A percentile compares a stretch with the other conserved stretches of the same genome.
Evolutionary conservation across 2,329 filamentous ascomycete species (phyloP).

Genomic region (Septoria linicola): DNA sequence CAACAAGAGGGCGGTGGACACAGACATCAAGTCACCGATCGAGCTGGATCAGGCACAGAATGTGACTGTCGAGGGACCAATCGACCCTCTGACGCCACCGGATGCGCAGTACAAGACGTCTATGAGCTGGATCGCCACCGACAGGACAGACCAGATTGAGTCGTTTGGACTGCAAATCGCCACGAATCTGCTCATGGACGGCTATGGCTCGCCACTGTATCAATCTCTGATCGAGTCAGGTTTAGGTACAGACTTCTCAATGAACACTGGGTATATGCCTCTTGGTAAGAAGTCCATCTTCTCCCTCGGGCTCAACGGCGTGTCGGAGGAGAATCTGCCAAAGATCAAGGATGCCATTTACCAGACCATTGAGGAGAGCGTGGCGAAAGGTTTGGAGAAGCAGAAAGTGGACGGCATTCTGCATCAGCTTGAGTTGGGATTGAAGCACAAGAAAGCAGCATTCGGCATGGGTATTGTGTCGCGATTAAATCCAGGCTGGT

Average conservation of each 20-base stretch:
- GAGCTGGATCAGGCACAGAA: constrained; percentile 67
- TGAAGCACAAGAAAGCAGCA: constrained; percentile 95
- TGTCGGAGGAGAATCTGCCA: constrained; percentile 73
- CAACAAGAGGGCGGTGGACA: constrained; percentile 66
- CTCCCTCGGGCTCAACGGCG: constrained; percentile 87
- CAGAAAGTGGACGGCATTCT: constrained; percentile 91
- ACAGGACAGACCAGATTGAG: constrained; percentile 78
- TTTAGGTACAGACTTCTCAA: constrained; percentile 88
- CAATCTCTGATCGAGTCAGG: constrained; percentile 83
- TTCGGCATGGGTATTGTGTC: constrained; percentile 92
- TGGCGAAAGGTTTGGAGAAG: constrained; percentile 77
- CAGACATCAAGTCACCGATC: constrained; percentile 73
- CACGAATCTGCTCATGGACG: constrained; percentile 82
- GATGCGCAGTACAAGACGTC: constrained; percentile 93
- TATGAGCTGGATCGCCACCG: constrained; percentile 85
- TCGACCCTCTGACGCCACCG: constrained; percentile 80
- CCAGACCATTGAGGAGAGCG: constrained; percentile 67
- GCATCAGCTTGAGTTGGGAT: constrained; percentile 85
- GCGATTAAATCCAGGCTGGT: constrained; percentile 87
- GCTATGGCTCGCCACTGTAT: constrained; percentile 93
- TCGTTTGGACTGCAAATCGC: constrained; percentile 83
- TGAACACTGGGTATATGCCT: constrained; percentile 88
- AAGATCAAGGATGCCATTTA: constrained; percentile 74
- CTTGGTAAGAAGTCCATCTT: constrained; percentile 78
- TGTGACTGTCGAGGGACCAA: constrained; percentile 73